Evolutionary conservation across 768 basidiomycete species (phyloP).

Genomic region (Gymnopilus junonius): DNA sequence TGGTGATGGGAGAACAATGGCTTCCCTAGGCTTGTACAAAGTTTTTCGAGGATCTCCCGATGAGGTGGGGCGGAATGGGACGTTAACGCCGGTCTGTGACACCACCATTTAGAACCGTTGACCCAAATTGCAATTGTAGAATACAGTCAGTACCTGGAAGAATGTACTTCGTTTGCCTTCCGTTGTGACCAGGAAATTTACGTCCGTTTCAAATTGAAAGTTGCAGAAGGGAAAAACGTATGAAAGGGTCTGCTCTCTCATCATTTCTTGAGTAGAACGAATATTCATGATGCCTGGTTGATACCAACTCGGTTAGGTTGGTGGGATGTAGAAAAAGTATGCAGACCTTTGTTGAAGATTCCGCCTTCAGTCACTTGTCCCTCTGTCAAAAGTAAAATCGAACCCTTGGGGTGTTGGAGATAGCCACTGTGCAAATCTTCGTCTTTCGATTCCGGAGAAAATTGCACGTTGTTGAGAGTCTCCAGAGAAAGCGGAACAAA

Average conservation of each 20-base stretch:
- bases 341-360: constrained; percentile 57
- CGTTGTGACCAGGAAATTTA: constrained; percentile 64
- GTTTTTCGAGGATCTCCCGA: constrained; percentile 19
- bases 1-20: constrained; percentile 47
- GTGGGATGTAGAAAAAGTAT: background rate
- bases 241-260: constrained; percentile 66
- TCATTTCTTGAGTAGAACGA: constrained; percentile 62
- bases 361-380: constrained; percentile 69
- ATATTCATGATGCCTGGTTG: constrained; percentile 64
- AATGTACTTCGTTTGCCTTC: constrained; percentile 74
- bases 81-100: constrained; percentile 57
- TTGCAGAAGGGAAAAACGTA: constrained; percentile 80
- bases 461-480: constrained; percentile 58
- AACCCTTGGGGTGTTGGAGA: constrained; percentile 71
- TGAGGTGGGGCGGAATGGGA: constrained; percentile 47
- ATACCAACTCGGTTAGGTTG: background rate
- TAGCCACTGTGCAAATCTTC: constrained; percentile 75
- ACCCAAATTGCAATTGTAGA: background rate
- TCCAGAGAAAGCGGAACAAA: constrained; percentile 66
- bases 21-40: constrained; percentile 54
- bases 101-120: background rate
- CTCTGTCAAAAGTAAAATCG: constrained; percentile 67
- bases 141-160: constrained; percentile 55
- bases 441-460: constrained; percentile 70
- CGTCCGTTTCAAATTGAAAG: constrained; percentile 75